phyloP scores from a whole-genome alignment of 208 protist genomes.

The Leishmania braziliensis region DNA sequence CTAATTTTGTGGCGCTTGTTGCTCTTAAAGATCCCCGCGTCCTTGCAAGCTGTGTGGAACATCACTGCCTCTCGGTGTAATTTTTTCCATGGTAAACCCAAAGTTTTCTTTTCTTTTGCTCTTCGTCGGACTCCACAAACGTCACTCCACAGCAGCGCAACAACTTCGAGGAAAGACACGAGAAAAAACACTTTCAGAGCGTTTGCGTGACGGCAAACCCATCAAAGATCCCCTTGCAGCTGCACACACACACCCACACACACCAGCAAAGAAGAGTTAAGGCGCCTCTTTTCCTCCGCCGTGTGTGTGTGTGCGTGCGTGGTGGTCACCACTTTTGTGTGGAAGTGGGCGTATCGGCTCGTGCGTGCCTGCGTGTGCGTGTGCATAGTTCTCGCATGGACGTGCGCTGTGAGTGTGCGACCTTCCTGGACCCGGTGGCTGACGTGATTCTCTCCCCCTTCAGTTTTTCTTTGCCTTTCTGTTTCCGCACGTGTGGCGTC shows the following conservation, averaged over 20 bases:
- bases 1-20: neutral
- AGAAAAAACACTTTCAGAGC: neutral
- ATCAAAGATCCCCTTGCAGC: too few relatives aligned
- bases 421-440: neutral
- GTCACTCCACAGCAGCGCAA: neutral
- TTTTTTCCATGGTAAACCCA: neutral
- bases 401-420: neutral
- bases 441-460: neutral
- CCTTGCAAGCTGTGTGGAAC: neutral
- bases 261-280: neutral
- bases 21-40: neutral
- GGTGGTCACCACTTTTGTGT: neutral
- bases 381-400: neutral
- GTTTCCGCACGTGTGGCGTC: neutral
- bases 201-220: too few relatives aligned
- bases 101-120: neutral
- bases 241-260: neutral
- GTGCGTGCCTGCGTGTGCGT: neutral
- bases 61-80: neutral
- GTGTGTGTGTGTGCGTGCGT: neutral
- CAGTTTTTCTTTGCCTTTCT: neutral
- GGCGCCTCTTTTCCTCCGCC: neutral
- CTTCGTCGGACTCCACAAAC: neutral
- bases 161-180: neutral
- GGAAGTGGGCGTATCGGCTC: neutral